Percentiles rank a stretch among this genome's conserved stretches.
Evolutionary conservation across 306 rosid genomes (phyloP).

Genomic region (Acacia acuminata): DNA sequence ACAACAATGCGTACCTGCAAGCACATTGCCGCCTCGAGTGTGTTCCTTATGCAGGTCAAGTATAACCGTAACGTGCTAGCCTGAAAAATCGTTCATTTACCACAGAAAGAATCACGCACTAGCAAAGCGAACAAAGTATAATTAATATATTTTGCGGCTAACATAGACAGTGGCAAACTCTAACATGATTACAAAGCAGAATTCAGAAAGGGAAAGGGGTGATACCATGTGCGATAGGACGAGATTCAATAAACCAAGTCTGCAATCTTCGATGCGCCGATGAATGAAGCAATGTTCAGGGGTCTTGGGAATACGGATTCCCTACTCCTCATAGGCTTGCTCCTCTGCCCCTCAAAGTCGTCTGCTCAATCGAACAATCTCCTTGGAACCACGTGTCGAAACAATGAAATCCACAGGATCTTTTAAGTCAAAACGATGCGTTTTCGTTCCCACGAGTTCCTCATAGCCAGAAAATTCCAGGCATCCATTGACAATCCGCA

Average conservation of each 20-base stretch:
- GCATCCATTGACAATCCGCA: not conserved
- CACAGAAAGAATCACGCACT: not conserved
- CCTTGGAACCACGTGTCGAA: not conserved
- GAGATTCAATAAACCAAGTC: not conserved
- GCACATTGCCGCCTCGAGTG: conserved; percentile 97
- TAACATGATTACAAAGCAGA: not conserved
- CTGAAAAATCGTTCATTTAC: conserved; percentile 34
- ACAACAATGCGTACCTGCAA: conserved; percentile 58
- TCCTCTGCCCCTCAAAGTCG: not conserved
- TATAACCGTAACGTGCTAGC: conserved; percentile 69
- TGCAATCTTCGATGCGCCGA: not conserved
- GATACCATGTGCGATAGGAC: not conserved
- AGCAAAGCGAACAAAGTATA: not conserved
- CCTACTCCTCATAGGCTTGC: not conserved
- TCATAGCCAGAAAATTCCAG: not conserved
- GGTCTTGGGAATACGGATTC: not conserved
- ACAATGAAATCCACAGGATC: not conserved
- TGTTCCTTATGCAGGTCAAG: conserved; percentile 85
- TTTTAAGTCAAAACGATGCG: not conserved
- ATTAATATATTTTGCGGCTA: not conserved
- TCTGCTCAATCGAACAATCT: not conserved
- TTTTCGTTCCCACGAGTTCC: not conserved
- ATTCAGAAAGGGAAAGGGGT: not conserved
- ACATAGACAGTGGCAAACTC: not conserved
- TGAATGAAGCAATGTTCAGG: not conserved